A percentile compares a stretch with the other conserved stretches of the same genome.
Conservation (phyloP, 257 asterid genomes). For the Petrea volubilis region DNA sequence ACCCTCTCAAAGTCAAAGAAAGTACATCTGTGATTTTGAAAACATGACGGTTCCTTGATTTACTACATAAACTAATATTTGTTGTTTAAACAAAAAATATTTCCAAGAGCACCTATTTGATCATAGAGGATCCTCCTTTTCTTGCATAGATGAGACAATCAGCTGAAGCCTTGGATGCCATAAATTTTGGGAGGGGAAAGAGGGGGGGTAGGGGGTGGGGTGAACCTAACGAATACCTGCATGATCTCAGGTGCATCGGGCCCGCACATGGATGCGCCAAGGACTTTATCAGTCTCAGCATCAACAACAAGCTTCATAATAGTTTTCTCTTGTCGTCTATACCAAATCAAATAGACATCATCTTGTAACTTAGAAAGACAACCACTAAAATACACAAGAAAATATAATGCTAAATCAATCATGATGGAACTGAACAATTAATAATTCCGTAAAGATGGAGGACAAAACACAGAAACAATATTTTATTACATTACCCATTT, state of each 20-base stretch:
- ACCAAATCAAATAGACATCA: conserved; percentile 13
- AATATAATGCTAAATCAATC: not conserved
- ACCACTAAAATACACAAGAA: not conserved
- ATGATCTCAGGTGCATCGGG: conserved; percentile 98
- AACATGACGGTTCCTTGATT: not conserved
- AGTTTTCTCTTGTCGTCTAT: conserved; percentile 89
- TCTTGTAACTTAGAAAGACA: not conserved
- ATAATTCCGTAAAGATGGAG: not conserved
- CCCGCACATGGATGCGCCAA: conserved; percentile 99
- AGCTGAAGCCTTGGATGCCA: too few species aligned
- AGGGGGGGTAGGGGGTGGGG: too few species aligned
- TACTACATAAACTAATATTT: too few species aligned
- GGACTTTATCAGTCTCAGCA: conserved; percentile 83
- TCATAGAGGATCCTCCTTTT: too few species aligned
- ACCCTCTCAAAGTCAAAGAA: too few species aligned
- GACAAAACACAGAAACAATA: not conserved
- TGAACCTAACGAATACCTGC: conserved; percentile 55
- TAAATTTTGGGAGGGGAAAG: too few species aligned
- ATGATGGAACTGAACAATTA: conserved; percentile 6
- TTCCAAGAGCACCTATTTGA: too few species aligned
- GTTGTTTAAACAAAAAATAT: too few species aligned
- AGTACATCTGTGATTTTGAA: not conserved
- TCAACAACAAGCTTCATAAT: conserved; percentile 93
- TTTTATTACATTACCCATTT: too few species aligned
- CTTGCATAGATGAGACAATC: too few species aligned